Evolutionary conservation across 805 yeast genomes (phyloP).

Genomic region (Candida boleticola): DNA sequence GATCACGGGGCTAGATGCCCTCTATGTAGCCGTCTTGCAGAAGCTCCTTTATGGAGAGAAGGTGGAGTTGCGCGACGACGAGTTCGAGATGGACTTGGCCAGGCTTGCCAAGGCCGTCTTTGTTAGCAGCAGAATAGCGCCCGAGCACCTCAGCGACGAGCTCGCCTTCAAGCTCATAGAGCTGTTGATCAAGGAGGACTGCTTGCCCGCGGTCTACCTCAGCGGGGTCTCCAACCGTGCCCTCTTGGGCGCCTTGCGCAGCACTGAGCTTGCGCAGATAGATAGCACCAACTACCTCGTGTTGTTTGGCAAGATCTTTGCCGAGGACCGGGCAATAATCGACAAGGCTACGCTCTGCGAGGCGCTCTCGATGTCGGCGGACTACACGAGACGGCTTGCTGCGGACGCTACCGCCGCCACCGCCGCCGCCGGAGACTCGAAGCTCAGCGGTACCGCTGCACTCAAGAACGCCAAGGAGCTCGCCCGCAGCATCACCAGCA

Average conservation of each 20-base stretch:
- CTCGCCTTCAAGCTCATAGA: neutral
- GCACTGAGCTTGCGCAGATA: conserved; percentile 5
- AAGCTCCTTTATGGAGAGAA: conserved; percentile 40
- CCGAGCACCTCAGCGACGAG: neutral
- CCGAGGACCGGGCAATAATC: conserved; percentile 11
- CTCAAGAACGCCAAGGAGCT: conserved; percentile 7
- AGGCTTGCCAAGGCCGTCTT: conserved; percentile 13
- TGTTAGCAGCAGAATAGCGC: neutral
- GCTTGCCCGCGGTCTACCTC: neutral
- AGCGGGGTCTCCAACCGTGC: neutral
- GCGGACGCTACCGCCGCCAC: neutral
- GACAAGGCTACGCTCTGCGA: conserved; percentile 8
- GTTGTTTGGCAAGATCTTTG: conserved; percentile 13
- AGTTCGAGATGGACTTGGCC: conserved; percentile 10
- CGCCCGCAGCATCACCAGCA: conserved; percentile 17
- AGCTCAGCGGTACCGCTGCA: too few species aligned
- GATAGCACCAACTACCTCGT: conserved; percentile 6
- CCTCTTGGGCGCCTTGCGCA: neutral
- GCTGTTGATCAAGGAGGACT: neutral
- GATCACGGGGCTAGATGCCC: neutral
- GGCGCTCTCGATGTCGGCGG: conserved; percentile 4
- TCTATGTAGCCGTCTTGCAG: conserved; percentile 24
- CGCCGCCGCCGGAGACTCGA: neutral
- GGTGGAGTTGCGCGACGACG: conserved; percentile 30
- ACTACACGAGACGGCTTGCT: neutral